Base-by-base conservation (phyloP, 148 eudicot species). In the Rhododendron ferrugineum region DNA sequence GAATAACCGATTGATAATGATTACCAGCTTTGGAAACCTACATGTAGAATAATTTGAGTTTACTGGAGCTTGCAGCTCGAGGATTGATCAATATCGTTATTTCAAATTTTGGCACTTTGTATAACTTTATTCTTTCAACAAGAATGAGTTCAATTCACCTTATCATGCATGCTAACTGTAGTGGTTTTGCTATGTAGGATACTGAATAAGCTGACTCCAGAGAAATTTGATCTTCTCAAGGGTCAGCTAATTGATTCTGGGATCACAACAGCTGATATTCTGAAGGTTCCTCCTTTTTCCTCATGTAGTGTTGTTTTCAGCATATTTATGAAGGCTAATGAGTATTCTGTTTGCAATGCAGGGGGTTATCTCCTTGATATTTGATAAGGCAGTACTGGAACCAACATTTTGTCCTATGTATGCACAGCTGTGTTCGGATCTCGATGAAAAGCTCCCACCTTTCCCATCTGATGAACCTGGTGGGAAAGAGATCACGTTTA, bases 401-500 rank as follows among this genome's bases (percentile, higher is more conserved):
- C 99, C 99, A n/a, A 97, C 98, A 30, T 95, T 95, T 85, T 96
- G 99, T 87, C 98, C 93, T 42, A 97, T 97, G 98, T 97, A 97
- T 84, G 98, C 99, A 0, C 88, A 88, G 74, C 83, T 97, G 84
- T 97, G 99, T 86, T 95, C 98, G 13, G 93, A 97, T 90, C 94
- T 97, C 34, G 92, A 94, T 83, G 89, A 81, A 72, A 97, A 92
- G 83, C 96, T 97, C 73, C 95, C 94, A 52, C 88, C 93, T 81
- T 97, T 92, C 84, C 98, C 98, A 76, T 83, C 99, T 5, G 99
- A 95, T 52, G 94, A 95, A 86, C 93, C 92, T 49, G 96, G 93
- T 68, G 98, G 93, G 5, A 95, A 91, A 90, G 94, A 90, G 83
- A 88, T 97, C 73, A 97, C 95, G 13, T 97, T 97, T 78, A 97